Base-by-base conservation (phyloP, 106 monocot genomes). In the Apostasia shenzhenica region DNA sequence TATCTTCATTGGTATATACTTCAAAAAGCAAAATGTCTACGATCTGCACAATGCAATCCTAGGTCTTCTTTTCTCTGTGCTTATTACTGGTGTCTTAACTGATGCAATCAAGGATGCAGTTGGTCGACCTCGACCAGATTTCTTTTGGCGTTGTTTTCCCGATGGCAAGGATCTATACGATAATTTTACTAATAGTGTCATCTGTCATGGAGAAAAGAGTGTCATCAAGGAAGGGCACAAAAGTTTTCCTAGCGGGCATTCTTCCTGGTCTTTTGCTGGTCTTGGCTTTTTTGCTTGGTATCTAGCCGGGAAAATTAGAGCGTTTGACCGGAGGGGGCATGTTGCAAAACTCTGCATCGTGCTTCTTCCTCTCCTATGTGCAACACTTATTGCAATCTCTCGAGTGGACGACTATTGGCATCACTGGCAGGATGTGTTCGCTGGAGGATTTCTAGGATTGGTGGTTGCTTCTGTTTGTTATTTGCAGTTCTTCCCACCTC, bases 91-190 rank as follows among this genome's bases (percentile, higher is more conserved):
- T 2, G 92, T 92, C 8, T 75, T 92, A 63, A 92, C 92, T 1
- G 26, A 26, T 26, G 26, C 26, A 26, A 26, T 26, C 26, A 26
- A 26, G 26, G 26, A 26, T 26, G 26, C 88, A 70, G 88, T 92
- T 69, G 92, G 92, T 67, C 75, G 92, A 61, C 92, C 92, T 67
- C 77, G 88, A 1, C 92, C 92, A 59, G 85, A 92, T 74, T 92
- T 92, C 70, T 88, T 84, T 55, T 88, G 82, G 88, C 85, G 92
- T 0, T 92, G 92, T 78, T 92, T 92, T 49, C 88, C 92, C 70
- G 85, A 92, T 79, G 92, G 88, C 38, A 80, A 72, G 69, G 73
- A 64, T 26, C 77, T 66, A 65, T 88, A 63, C 72, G 74, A 88
- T 77, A 74, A 71, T 59, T 57, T 80, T 26, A 85, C 84, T 9